Evolutionary conservation across 192 early-diverging fungal genomes (phyloP).

Genomic region (Coemansia biformis): DNA sequence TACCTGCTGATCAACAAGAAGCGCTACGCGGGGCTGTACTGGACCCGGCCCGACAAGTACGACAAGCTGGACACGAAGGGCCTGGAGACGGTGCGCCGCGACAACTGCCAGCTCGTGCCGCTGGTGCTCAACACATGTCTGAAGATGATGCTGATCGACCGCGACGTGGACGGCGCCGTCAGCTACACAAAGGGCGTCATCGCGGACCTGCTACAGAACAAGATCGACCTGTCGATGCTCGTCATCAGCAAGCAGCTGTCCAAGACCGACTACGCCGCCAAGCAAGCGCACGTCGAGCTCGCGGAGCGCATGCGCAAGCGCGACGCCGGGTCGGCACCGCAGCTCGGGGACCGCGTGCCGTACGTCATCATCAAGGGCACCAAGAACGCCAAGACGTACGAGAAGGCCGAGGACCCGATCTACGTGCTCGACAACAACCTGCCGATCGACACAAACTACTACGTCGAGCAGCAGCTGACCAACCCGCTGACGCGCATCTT

Average conservation of each 20-base stretch:
- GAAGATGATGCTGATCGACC: conserved; percentile 84
- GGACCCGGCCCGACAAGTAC: conserved; percentile 88
- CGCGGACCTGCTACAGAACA: conserved; percentile 90
- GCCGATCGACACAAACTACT: conserved; percentile 95
- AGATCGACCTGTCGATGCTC: conserved; percentile 91
- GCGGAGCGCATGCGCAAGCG: conserved; percentile 93
- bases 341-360: conserved; percentile 91
- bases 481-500: conserved; percentile 92
- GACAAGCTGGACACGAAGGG: conserved; percentile 98
- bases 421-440: conserved; percentile 98
- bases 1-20: conserved; percentile 99
- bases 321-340: conserved; percentile 93
- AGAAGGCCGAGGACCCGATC: conserved; percentile 97
- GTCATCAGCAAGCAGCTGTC: conserved; percentile 94
- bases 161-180: conserved; percentile 76
- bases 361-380: conserved; percentile 90
- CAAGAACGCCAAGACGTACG: conserved; percentile 85
- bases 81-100: conserved; percentile 96
- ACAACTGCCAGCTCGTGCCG: conserved; percentile 89
- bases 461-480: conserved; percentile 92
- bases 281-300: conserved; percentile 95
- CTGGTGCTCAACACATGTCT: conserved; percentile 90
- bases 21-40: conserved; percentile 95
- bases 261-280: conserved; percentile 90
- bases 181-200: conserved; percentile 86